Base-by-base conservation (phyloP, 805 yeast species). In the Cyberlindnera samutprakarnensis region DNA sequence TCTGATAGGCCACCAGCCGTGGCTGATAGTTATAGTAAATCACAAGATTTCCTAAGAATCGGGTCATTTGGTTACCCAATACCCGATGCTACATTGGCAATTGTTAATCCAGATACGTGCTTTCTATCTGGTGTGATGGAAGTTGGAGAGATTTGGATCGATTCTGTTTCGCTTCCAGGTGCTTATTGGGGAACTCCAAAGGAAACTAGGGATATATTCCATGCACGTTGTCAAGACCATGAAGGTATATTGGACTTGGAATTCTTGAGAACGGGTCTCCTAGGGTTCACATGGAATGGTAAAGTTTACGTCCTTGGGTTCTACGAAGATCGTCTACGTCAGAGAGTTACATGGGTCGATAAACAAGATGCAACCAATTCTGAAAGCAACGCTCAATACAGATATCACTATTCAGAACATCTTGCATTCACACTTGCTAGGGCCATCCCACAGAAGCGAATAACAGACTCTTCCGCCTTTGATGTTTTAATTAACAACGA, bases 81-180 rank as follows among this genome's bases (percentile, higher is more conserved):
- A 2, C 96, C 96, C 0, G 96, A 90, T 59, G 90, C 96, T 0
- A 84, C 94, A 0, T 54, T 90, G 20, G 96, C 96, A 0, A 74
- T 92, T 18, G 97, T 92, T 0, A 87, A 94, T 51, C 97, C 97
- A 0, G 97, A 92, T 38, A 85, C 90, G 37, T 70, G 78, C 23
- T 63, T 78, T 2, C 60, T 92, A 13, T 82, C 85, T 5, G 75
- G 77, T 3, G 78, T 70, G 29, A 72, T 83, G 48, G 85, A 81
- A 41, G 84, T 92, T 12, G 98, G 98, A 18, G 99, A 92, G 55
- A 78, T 92, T 21, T 92, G 97, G 97, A 83, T 92, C n/a, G 96
- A 88, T 47, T 80, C 94, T 26, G 90, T 90, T 2, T 82, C 94
- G 38, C 59, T 92, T 6, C 78, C 94, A 2, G 96, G 95, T 12